phyloP scores from a whole-genome alignment of 2,329 filamentous ascomycete species.

The Colletotrichum phormii region DNA sequence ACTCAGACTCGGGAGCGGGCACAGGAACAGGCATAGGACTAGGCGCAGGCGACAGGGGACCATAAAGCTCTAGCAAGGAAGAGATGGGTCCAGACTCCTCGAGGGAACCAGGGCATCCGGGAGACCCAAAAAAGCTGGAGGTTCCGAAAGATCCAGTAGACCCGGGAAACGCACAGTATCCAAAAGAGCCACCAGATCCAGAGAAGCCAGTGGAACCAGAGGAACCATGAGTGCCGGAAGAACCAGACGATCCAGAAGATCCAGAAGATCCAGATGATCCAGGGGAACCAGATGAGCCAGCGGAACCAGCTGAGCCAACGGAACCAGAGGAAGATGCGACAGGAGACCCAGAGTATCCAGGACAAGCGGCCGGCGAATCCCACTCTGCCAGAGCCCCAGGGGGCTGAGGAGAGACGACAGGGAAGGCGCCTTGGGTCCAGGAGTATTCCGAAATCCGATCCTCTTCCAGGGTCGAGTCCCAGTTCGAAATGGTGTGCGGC shows the following conservation, averaged over 20 bases:
- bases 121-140: not conserved
- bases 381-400: constrained; percentile 15
- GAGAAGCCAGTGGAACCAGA: not conserved
- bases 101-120: not conserved
- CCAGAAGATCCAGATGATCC: not conserved
- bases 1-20: not conserved
- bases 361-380: not conserved
- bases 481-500: constrained; percentile 19
- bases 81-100: not conserved
- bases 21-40: too few species aligned
- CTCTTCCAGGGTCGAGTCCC: constrained; percentile 15
- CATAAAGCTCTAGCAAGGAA: not conserved
- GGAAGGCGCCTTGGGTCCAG: not conserved
- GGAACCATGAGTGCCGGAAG: not conserved
- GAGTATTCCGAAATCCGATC: constrained; percentile 1
- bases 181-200: not conserved
- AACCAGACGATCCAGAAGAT: not conserved
- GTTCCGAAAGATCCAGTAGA: not conserved
- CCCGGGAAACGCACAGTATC: not conserved
- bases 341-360: not conserved
- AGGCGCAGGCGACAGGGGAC: not conserved
- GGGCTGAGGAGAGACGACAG: not conserved
- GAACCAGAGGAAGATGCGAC: not conserved
- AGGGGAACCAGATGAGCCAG: not conserved
- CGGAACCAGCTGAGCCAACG: not conserved